Base-by-base conservation (phyloP, 2,329 filamentous ascomycete species). In the Microsporum canis region DNA sequence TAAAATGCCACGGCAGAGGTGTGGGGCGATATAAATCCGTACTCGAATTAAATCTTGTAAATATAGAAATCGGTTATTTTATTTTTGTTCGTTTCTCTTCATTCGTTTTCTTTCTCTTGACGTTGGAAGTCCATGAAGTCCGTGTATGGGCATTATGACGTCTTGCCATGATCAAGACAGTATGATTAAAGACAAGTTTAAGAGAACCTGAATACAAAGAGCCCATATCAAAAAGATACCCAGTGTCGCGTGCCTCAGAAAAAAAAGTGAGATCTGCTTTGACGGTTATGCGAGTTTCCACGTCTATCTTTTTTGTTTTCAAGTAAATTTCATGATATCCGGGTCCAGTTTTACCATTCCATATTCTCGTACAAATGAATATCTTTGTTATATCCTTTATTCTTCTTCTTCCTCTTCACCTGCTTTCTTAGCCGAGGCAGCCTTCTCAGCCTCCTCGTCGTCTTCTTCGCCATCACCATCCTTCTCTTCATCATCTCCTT, bases 401-500 rank as follows among this genome's bases (percentile, higher is more conserved):
- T 47, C 31, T 47, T 57, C 31, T 1, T n/a, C 17, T 10, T 34
- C 38, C 23, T 57, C 31, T 57, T 56, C 39, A 43, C 27, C 41
- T 39, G 36, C 36, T 45, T 45, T 45, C 27, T 51, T 51, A 12
- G 23, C 45, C 45, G 45, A 51, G 12, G 45, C 45, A 51, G 27
- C 39, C 53, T 61, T 60, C n/a, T 34, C 34, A 59, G 61, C 43
- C 23, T 55, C 61, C 41, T 70, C 67, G 17, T 67, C 71, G n/a
- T 67, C 70, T 36, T 69, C 60, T 49, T 61, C 57, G 36, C 33
- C 45, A 53, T 64, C 69, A 27, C 68, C 71, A 4, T 67, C 66
- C 27, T 66, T 70, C 49, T 68, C 71, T 47, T 66, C 65, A 6
- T 67, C 70, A 10, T 59, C 57, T 27, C 56, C 68, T 17, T 67